Evolutionary conservation across 148 eudicot species (phyloP).

Genomic region (Suaeda aralocaspica): DNA sequence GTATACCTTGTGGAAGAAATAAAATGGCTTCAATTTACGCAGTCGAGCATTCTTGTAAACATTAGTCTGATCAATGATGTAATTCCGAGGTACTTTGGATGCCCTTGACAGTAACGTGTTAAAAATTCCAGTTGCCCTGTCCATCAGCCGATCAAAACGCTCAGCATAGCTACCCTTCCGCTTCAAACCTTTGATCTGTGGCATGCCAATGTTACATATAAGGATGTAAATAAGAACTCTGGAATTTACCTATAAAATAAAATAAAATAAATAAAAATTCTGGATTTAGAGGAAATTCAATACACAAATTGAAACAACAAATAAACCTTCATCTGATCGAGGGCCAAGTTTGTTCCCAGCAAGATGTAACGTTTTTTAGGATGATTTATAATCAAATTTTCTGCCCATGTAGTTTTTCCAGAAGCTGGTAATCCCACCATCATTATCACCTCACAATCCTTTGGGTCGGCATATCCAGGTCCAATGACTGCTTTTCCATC

Average conservation of each 20-base stretch:
- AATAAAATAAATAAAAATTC: not conserved
- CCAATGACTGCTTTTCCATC: conserved; percentile 48
- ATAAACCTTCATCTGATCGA: conserved; percentile 72
- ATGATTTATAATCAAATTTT: conserved; percentile 52
- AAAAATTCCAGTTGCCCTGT: conserved; percentile 50
- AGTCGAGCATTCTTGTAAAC: conserved; percentile 61
- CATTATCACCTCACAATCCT: conserved; percentile 50
- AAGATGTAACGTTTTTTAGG: conserved; percentile 60
- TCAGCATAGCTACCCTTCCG: conserved; percentile 52
- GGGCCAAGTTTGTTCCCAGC: conserved; percentile 59
- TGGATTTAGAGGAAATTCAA: not conserved
- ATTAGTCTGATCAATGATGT: conserved; percentile 66
- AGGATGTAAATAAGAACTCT: too few relatives aligned
- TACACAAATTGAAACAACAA: not conserved
- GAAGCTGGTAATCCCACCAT: conserved; percentile 76
- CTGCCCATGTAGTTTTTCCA: conserved; percentile 77
- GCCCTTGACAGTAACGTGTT: conserved; percentile 61
- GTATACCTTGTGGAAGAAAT: conserved; percentile 41
- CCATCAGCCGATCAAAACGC: conserved; percentile 53
- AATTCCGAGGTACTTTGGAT: conserved; percentile 46
- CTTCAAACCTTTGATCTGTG: conserved; percentile 52
- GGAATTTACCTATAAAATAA: not conserved
- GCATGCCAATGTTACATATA: conserved; percentile 1
- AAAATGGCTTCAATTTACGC: conserved; percentile 61
- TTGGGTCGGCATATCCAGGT: conserved; percentile 36